These are phyloP conservation scores for Dendrobium catenatum DNA, from an alignment of 106 monocot genomes.

Conservation along the genomic window DNA sequence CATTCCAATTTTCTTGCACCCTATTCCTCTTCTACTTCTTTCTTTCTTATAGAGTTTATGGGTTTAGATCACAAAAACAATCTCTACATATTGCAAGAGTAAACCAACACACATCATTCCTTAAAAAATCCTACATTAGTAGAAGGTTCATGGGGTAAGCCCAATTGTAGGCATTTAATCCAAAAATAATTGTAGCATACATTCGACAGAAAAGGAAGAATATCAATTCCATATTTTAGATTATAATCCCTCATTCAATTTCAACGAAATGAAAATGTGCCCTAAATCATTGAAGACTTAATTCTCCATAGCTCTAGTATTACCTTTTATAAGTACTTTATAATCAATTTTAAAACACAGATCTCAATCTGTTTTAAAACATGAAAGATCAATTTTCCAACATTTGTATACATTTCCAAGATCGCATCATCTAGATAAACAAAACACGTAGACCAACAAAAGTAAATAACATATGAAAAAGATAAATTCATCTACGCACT, in stretches of 20 bases:
- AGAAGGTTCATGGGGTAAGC: not conserved
- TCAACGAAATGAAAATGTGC: not conserved
- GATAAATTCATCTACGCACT: constrained; percentile 5
- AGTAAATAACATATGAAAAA: not conserved
- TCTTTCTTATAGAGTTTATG: not conserved
- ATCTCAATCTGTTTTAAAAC: not conserved
- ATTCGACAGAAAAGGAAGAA: not conserved
- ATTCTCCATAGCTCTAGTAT: too few relatives aligned
- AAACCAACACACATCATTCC: not conserved
- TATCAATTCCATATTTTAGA: not conserved
- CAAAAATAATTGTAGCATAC: not conserved
- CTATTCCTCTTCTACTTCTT: too few relatives aligned
- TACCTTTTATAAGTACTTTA: too few relatives aligned
- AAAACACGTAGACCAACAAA: not conserved
- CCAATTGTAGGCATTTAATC: not conserved
- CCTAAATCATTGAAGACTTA: too few relatives aligned
- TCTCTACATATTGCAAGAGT: not conserved
- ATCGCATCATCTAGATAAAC: not conserved
- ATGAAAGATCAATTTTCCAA: not conserved
- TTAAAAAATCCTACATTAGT: not conserved
- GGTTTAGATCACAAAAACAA: not conserved
- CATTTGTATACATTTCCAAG: not conserved
- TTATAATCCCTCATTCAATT: not conserved
- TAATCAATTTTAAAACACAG: too few relatives aligned
- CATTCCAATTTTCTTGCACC: too few relatives aligned